Evolutionary conservation across 331 rosid genomes (phyloP), one percentile per base, ranked within the genome.

Genomic region (Malus hybrid): DNA sequence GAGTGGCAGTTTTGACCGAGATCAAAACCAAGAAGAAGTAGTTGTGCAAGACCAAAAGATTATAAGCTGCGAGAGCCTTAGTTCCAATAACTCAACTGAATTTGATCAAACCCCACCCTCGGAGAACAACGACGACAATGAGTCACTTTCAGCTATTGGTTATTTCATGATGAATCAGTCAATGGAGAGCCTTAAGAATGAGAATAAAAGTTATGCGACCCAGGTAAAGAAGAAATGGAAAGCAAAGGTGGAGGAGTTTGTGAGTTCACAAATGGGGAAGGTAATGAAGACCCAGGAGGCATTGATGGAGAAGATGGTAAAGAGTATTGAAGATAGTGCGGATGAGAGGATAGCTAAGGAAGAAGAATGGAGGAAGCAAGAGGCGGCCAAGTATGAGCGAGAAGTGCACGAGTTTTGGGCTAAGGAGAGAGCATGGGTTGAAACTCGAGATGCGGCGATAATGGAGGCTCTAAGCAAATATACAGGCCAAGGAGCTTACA

Each of bases 371-470:
- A 88, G 85, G 82, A 90, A 71, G 50, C 85, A 80, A 74, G 90
- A 88, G 82, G 79, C 81, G 55, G 85, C 76, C 54, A 74, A 86
- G 68, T 79, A 87, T 68, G 89, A 88, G 13, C 76, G n/a, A 16
- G 71, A 83, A 70, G 84, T 88, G 5, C 86, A 83, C 55, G 77
- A 84, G 28, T 87, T 88, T 32, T 87, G 96, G 96, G 90, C 88
- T 29, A 87, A 83, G 59, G 96, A 88, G 85, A 88, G 88, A 84
- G 92, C 90, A 4, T 87, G 93, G 96, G 88, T 91, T 48, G 90
- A 87, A 78, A 84, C 90, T 77, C 83, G 93, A 77, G 96, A 91
- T 79, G 84, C 83, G 2, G 88, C 89, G 27, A 80, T 88, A 67
- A 84, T 88, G 77, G 88, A 85, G 48, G 80, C 84, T 73, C 59